Conservation (phyloP, 805 yeast species). For the Cyberlindnera petersonii region DNA sequence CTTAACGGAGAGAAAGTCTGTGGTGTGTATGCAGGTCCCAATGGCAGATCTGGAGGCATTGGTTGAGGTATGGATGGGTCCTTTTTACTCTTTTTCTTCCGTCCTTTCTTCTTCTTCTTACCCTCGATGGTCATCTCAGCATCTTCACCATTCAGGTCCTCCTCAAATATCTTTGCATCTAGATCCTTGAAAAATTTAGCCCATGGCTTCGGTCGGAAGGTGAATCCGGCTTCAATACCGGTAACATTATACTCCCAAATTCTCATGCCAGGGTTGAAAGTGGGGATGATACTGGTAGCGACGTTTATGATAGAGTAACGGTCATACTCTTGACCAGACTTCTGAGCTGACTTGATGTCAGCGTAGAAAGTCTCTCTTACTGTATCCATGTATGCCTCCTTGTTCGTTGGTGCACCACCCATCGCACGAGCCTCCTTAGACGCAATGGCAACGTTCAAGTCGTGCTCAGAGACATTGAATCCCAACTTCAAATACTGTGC, state of each 20-base stretch:
- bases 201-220: conserved; percentile 47
- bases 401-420: conserved; percentile 68
- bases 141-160: conserved; percentile 26
- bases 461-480: conserved; percentile 19
- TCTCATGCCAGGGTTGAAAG: conserved; percentile 78
- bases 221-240: conserved; percentile 33
- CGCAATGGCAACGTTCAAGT: conserved; percentile 29
- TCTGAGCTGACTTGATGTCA: conserved; percentile 24
- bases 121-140: conserved; percentile 13
- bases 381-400: conserved; percentile 57
- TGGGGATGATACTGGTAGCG: conserved; percentile 74
- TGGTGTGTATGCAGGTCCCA: conserved; percentile 75
- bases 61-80: conserved; percentile 48
- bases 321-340: conserved; percentile 41
- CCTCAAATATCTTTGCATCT: conserved; percentile 32
- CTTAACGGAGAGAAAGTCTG: conserved; percentile 71
- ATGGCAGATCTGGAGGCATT: conserved; percentile 49
- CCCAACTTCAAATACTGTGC: conserved; percentile 21
- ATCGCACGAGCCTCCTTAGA: conserved; percentile 36
- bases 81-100: conserved; percentile 27
- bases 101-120: conserved; percentile 22
- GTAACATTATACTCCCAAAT: conserved; percentile 84
- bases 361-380: conserved; percentile 54
- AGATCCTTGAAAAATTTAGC: conserved; percentile 48
- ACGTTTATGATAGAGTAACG: conserved; percentile 69